Percentiles rank a stretch among this genome's conserved stretches.
phyloP scores from a whole-genome alignment of 805 yeast genomes.

The Isabelozyma rhagii region DNA sequence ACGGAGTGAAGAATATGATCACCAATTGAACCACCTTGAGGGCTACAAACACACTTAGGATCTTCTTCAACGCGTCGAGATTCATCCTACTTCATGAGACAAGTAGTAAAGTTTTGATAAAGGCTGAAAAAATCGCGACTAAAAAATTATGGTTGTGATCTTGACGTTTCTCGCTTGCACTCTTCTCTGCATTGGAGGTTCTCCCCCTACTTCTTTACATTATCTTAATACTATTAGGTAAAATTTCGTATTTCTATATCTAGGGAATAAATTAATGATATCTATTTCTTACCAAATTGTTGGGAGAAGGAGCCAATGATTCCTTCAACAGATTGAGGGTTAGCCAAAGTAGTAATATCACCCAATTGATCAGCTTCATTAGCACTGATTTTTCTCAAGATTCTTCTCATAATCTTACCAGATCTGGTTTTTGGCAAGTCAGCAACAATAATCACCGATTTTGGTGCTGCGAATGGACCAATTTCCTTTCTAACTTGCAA shows the following conservation, averaged over 20 bases:
- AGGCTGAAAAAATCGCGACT: no score
- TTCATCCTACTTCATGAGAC: no score
- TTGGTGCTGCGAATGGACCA: constrained; percentile 96
- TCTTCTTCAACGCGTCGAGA: no score
- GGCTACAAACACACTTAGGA: constrained; percentile 3
- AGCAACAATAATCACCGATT: constrained; percentile 73
- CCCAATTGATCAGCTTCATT: constrained; percentile 93
- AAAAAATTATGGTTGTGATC: no score
- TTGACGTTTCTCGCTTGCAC: no score
- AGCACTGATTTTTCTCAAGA: constrained; percentile 86
- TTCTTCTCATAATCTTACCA: constrained; percentile 98
- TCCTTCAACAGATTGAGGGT: constrained; percentile 78
- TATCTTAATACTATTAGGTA: no score
- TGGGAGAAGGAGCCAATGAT: constrained; percentile 52
- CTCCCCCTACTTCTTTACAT: no score
- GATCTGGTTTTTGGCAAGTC: constrained; percentile 98
- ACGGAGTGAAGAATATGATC: constrained; percentile 38
- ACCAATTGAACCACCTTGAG: constrained; percentile 37
- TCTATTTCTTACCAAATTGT: constrained; percentile 41
- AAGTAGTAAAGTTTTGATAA: no score
- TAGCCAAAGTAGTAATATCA: constrained; percentile 83
- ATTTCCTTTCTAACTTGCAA: constrained; percentile 88
- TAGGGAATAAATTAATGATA: no score
- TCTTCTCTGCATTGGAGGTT: no score
- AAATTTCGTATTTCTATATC: no score